These are phyloP conservation scores for Tetracladium marchalianum DNA, from an alignment of 495 filamentous ascomycete genomes.

Conservation along the genomic window DNA sequence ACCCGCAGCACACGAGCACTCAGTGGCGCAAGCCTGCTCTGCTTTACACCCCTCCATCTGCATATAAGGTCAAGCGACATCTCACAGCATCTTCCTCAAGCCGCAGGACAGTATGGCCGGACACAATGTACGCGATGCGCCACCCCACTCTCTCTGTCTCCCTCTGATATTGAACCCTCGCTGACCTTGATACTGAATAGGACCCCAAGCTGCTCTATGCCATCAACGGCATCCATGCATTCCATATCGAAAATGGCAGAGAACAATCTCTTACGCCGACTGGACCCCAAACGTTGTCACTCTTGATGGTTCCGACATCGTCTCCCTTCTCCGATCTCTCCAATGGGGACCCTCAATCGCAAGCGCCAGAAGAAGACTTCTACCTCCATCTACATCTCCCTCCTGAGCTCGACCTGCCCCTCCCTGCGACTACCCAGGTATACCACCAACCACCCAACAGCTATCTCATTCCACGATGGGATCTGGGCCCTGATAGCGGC, in stretches of 20 bases:
- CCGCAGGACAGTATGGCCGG: no score
- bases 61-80: no score
- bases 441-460: constrained; percentile 83
- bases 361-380: constrained; percentile 75
- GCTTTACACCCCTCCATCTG: no score
- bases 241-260: constrained; percentile 78
- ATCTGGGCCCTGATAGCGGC: constrained; percentile 73
- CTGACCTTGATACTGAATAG: not conserved
- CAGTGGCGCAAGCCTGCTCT: no score
- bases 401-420: constrained; percentile 82
- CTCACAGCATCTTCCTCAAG: no score
- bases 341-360: constrained; percentile 42
- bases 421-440: constrained; percentile 89
- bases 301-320: constrained; percentile 87
- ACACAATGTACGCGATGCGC: no score
- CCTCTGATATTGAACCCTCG: no score
- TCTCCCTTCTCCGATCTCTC: constrained; percentile 57
- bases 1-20: no score
- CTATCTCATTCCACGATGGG: constrained; percentile 91
- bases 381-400: constrained; percentile 89
- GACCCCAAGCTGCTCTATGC: constrained; percentile 78
- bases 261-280: constrained; percentile 74
- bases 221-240: constrained; percentile 74
- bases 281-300: constrained; percentile 77
- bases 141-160: no score